Evolutionary conservation across 805 yeast genomes (phyloP), one percentile per base, ranked within the genome.

Genomic region (Zygosaccharomyces pseudorouxii): DNA sequence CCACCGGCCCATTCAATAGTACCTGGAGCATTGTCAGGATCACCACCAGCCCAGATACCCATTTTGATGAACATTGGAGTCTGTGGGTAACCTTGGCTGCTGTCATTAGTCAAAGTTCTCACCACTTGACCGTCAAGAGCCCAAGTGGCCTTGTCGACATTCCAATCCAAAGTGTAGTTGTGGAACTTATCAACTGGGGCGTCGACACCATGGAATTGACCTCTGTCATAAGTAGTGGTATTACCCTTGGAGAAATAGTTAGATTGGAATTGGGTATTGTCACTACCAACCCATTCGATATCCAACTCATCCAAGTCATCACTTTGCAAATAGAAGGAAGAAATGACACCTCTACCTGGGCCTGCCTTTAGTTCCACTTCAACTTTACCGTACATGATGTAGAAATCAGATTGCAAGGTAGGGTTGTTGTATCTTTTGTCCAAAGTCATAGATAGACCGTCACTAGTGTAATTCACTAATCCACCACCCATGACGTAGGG

Each of bases 251-350:
- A 79, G 71, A 88, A 89, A 66, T 68, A 90, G 64, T 86, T 86
- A 22, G 89, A 74, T 69, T 87, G 95, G 57, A 85, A 80, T 63
- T 87, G 83, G 37, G 79, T 74, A 22, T 73, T 72, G 62, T 89
- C 95, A 42, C 86, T 81, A 16, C 97, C 97, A 39, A 86, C 73
- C 82, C 93, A 85, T 67, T 90, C 97, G 42, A 86, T 62, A 69
- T 90, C 97, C 41, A 90, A 81, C 69, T 90, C 97, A 68, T 90
- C 97, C 54, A 84, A 72, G 59, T 85, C 96, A 64, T 90, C 97
- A 58, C 79, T 73, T 62, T 88, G 95, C 47, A 89, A 73, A 55
- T 83, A 87, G 56, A 89, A 80, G 2, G 93, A 82, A 0, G 96
- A 84, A 11, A 89, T 80, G 36, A 90, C 75, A 53, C 97, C 97